Base-by-base conservation (phyloP, 352 stramenopile genomes). In the Elongisporangium senticosum region DNA sequence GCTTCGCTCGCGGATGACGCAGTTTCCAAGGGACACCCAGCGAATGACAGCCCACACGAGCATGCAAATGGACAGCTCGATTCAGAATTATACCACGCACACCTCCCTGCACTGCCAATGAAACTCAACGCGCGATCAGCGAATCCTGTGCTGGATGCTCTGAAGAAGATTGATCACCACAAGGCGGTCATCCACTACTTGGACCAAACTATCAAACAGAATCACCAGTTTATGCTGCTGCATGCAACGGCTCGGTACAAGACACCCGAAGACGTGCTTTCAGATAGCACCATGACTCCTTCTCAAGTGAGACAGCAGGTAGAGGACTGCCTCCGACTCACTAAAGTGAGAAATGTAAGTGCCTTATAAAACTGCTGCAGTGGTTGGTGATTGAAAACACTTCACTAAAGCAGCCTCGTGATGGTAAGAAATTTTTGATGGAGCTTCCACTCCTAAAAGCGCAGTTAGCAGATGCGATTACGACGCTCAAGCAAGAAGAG, bases 111-210 rank as follows among this genome's bases (percentile, higher is more conserved):
- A 17, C 56, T 90, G 43, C 83, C 83, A 1, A 86, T 87, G 75
- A 87, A 84, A 56, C 71, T 93, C 13, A 93, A 91, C 39, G 79
- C 79, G 4, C 83, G 85, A 52, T 86, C 83, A 11, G 83, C 70
- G 6, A 90, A 93, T 58, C 83, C 81, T 1, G 76, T 90, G 53
- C 58, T 93, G 14, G 67, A 93, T 39, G 71, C 77, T 37, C 71
- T 93, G 7, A 93, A 93, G 68, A 83, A 87, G 49, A 93, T 93
- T 56, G 83, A 93, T 48, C 69, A 89, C 56, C 73, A 85, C 56
- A 90, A 87, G 56, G 72, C 73, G 10, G 79, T 73, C 33, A 75
- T 93, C 49, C 72, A 74, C 26, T 86, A 77, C 49, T 56, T 93
- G 58, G 73, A 93, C 57, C 68, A 78, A 47, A 65, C 74, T 39